These are phyloP conservation scores for Nicotiana knightiana DNA, from an alignment of 257 asterid genomes.

Conservation along the genomic window DNA sequence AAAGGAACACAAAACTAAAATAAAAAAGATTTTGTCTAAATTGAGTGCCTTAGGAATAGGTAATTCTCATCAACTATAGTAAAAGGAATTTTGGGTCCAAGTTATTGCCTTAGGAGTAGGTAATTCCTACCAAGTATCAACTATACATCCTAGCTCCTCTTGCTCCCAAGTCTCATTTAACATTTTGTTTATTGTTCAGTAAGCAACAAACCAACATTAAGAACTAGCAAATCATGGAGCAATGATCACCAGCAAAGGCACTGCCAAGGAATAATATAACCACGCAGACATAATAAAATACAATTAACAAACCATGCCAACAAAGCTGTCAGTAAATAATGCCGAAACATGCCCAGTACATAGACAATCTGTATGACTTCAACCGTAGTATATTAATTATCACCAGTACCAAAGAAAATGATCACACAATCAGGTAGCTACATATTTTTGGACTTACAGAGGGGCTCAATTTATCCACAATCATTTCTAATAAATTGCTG, in stretches of 20 bases:
- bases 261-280: not conserved
- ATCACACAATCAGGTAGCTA: not conserved
- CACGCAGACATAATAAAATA: not conserved
- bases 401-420: not conserved
- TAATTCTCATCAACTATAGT: not conserved
- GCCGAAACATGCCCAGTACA: not conserved
- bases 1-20: constrained; percentile 4
- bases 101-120: not conserved
- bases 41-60: not conserved
- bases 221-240: not conserved
- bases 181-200: not conserved
- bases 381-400: not conserved
- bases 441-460: constrained; percentile 43
- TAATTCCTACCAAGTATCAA: not conserved
- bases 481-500: constrained; percentile 91
- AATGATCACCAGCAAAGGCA: not conserved
- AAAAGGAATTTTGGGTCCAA: not conserved
- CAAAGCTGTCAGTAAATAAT: not conserved
- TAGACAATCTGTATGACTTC: not conserved
- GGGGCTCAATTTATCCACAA: constrained; percentile 81
- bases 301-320: not conserved
- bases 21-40: not conserved
- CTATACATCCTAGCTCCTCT: not conserved
- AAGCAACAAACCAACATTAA: not conserved
- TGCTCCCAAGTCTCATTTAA: not conserved